phyloP scores from a whole-genome alignment of 352 stramenopile genomes.

The Phytophthora constricta region DNA sequence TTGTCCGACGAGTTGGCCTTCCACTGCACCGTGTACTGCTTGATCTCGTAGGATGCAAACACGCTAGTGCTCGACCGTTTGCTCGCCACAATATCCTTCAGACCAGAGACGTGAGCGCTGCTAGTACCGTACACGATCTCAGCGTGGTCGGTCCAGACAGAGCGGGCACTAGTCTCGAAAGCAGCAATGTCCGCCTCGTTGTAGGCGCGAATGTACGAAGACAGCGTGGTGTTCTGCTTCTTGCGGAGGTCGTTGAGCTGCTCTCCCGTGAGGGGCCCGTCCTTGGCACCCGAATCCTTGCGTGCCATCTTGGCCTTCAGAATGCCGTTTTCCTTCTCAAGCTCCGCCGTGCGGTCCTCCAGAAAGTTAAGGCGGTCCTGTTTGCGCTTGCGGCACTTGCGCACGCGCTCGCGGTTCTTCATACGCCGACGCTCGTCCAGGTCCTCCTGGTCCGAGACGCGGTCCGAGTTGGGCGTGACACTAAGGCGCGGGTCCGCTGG shows the following conservation, averaged over 20 bases:
- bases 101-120: constrained; percentile 49
- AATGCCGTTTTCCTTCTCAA: constrained; percentile 85
- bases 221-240: constrained; percentile 81
- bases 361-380: constrained; percentile 89
- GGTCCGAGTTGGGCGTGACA: constrained; percentile 72
- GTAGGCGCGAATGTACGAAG: constrained; percentile 75
- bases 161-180: constrained; percentile 62
- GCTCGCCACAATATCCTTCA: constrained; percentile 67
- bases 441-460: constrained; percentile 75
- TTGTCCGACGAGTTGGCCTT: constrained; percentile 72
- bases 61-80: constrained; percentile 67
- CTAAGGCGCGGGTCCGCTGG: constrained; percentile 48
- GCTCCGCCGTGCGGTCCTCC: constrained; percentile 81
- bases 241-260: constrained; percentile 82
- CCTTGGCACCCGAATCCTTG: constrained; percentile 43
- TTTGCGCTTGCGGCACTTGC: constrained; percentile 90
- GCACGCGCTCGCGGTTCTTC: constrained; percentile 90
- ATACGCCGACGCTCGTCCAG: constrained; percentile 86
- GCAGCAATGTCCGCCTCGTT: constrained; percentile 57
- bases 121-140: constrained; percentile 74
- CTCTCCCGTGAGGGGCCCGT: constrained; percentile 55
- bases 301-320: constrained; percentile 82
- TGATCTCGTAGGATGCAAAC: constrained; percentile 84
- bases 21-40: constrained; percentile 85
- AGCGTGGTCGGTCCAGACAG: constrained; percentile 69